Evolutionary conservation across 2,329 filamentous ascomycete species (phyloP), one percentile per base, ranked within the genome.

Genomic region (Orbilia javanica): DNA sequence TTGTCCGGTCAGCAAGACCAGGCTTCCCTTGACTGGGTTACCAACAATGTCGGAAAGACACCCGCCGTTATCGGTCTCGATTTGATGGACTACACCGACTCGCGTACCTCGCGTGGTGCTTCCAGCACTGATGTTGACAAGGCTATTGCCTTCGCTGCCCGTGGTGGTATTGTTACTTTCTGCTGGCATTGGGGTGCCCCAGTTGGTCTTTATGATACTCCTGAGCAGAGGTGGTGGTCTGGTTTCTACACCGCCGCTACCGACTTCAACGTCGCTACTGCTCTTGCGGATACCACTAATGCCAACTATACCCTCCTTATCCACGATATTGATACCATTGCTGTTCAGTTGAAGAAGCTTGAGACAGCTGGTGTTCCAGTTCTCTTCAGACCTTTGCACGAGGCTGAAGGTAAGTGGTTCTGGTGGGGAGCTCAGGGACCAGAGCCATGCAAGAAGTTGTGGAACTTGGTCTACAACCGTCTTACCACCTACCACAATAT

Each of bases 381-480:
- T 4, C 83, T 88, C 10, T 88, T 83, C 80, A 82, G 86, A 0
- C 86, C 86, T 3, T 81, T 88, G 29, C 86, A 87, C 81, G 86
- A 88, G 80, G 86, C 86, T 6, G 86, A 88, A 75, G 80, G 80
- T 52, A 67, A 39, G 10, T 88, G 86, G 86, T 88, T 87, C 83
- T 88, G 86, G 86, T 87, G 86, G 86, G 86, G 86, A 5, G 86
- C 86, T 0, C 83, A 86, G 78, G 86, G 86, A 0, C 82, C 86
- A 1, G 86, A 85, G 80, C 82, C 85, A 4, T 83, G 82, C 78
- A 87, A 86, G 82, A 82, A 86, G 80, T 82, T 87, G 3, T 87
- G 83, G 68, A 80, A 80, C 0, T 80, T 87, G 2, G 42, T 88
- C 57, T 86, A 86, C 66, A 83, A 86, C 48, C 83, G 86, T 0